These are phyloP conservation scores for Tulasnella sp. DNA, from an alignment of 768 basidiomycete genomes.

Conservation along the genomic window DNA sequence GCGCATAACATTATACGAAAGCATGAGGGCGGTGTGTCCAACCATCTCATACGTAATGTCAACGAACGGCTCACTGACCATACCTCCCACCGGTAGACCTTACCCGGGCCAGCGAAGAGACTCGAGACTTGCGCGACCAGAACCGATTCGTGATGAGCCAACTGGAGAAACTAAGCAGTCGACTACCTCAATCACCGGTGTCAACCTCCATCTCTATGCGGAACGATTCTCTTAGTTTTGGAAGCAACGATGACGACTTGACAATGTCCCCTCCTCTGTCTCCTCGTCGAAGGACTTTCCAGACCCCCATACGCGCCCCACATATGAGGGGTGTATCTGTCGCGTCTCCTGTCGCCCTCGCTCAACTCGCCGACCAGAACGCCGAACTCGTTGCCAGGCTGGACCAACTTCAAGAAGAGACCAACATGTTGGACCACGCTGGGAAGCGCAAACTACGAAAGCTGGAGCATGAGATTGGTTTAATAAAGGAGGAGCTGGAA, in stretches of 20 bases:
- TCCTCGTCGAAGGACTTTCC: background rate
- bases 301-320: constrained; percentile 1
- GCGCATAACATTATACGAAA: constrained; percentile 69
- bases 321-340: constrained; percentile 19
- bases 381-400: constrained; percentile 67
- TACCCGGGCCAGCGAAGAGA: constrained; percentile 3
- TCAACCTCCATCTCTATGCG: constrained; percentile 33
- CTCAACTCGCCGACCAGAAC: constrained; percentile 70
- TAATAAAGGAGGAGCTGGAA: constrained; percentile 65
- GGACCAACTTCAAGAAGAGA: constrained; percentile 64
- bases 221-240: constrained; percentile 30
- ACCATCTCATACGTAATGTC: background rate
- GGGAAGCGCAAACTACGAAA: constrained; percentile 59
- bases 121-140: constrained; percentile 28
- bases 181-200: constrained; percentile 22
- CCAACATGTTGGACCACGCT: constrained; percentile 49
- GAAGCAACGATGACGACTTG: background rate
- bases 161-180: constrained; percentile 51
- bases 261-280: constrained; percentile 3
- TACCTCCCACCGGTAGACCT: constrained; percentile 7
- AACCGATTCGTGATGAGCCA: constrained; percentile 56
- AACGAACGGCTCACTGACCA: background rate
- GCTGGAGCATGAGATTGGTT: constrained; percentile 72
- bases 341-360: constrained; percentile 46
- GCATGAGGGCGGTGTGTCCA: constrained; percentile 56